Evolutionary conservation across 805 yeast species (phyloP).

Genomic region (Ogataea thermomethanolica): DNA sequence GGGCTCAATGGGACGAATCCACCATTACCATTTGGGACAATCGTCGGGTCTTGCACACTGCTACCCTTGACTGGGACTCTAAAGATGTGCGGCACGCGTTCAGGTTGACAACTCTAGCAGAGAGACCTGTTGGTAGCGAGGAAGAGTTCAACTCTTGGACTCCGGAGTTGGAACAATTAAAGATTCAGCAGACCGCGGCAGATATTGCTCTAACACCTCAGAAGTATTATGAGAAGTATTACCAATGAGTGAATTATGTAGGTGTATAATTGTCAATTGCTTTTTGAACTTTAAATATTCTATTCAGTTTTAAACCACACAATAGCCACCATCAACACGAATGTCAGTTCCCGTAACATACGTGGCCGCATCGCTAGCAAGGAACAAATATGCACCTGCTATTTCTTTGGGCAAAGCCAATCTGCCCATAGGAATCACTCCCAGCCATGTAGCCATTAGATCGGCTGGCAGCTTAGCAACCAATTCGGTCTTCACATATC

Average conservation of each 20-base stretch:
- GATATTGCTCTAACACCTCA: conserved; percentile 16
- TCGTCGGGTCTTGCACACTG: conserved; percentile 66
- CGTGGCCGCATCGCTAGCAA: conserved; percentile 78
- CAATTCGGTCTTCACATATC: conserved; percentile 77
- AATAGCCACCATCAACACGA: conserved; percentile 76
- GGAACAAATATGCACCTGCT: conserved; percentile 73
- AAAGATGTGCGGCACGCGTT: conserved; percentile 69
- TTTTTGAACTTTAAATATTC: neutral
- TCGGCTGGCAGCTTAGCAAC: conserved; percentile 45
- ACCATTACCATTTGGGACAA: conserved; percentile 80
- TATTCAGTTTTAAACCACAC: conserved; percentile 35
- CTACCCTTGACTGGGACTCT: conserved; percentile 67
- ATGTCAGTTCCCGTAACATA: conserved; percentile 79
- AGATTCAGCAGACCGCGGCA: conserved; percentile 17
- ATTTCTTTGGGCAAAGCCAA: conserved; percentile 71
- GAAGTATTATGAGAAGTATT: conserved; percentile 19
- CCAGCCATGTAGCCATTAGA: conserved; percentile 47
- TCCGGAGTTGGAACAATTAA: conserved; percentile 26
- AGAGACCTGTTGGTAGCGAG: conserved; percentile 48
- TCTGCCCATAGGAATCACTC: conserved; percentile 64
- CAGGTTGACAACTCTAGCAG: conserved; percentile 71
- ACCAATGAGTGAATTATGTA: neutral
- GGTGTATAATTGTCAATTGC: neutral
- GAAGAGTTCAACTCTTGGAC: conserved; percentile 33
- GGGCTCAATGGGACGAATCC: conserved; percentile 68